Evolutionary conservation across 73 alveolate species (phyloP).

Genomic region (Diophrys sp.): DNA sequence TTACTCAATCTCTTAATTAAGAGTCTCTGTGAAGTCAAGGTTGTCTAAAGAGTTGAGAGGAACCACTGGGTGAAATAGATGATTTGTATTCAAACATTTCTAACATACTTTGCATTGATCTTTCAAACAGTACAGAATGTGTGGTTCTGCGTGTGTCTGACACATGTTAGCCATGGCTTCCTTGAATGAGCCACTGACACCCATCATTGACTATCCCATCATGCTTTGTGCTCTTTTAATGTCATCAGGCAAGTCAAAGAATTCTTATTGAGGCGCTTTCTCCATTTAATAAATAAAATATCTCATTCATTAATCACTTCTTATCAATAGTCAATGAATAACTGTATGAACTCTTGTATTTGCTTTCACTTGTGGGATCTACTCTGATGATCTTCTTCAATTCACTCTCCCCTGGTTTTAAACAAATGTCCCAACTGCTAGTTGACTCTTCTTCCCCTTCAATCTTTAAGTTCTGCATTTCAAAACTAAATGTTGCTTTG

Average conservation of each 20-base stretch:
- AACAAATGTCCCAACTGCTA: conserved; percentile 10
- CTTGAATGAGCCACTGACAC: not conserved
- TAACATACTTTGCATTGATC: conserved; percentile 35
- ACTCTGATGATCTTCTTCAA: conserved; percentile 30
- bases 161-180: not conserved
- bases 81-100: conserved; percentile 34
- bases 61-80: conserved; percentile 46
- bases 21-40: conserved; percentile 43
- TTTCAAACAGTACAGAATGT: conserved; percentile 33
- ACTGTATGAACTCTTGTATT: conserved; percentile 52
- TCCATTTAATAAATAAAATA: not conserved
- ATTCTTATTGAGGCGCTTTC: not conserved
- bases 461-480: conserved; percentile 24
- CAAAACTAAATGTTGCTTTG: conserved; percentile 46
- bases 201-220: not conserved
- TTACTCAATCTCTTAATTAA: conserved; percentile 14
- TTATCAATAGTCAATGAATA: not conserved
- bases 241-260: not conserved
- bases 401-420: conserved; percentile 20
- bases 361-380: conserved; percentile 27
- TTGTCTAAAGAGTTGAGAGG: conserved; percentile 43
- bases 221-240: conserved; percentile 1
- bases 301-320: not conserved
- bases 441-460: conserved; percentile 28
- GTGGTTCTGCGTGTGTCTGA: conserved; percentile 24